These are phyloP conservation scores for Polygonum maritimum DNA, from an alignment of 148 eudicot genomes.

Conservation along the genomic window DNA sequence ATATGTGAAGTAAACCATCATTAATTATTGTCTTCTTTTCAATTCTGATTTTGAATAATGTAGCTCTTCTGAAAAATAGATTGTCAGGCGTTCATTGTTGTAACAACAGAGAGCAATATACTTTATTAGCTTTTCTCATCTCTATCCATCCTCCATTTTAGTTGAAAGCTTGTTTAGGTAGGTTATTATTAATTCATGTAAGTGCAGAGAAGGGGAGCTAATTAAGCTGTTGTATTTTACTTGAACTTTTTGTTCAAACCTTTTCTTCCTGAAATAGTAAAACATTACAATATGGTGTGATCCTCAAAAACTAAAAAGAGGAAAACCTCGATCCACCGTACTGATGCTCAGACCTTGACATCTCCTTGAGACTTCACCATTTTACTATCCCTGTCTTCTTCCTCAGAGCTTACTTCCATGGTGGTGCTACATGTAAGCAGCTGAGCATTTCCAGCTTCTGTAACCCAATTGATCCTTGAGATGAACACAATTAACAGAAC, in stretches of 20 bases:
- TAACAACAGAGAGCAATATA: not conserved
- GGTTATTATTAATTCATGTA: not conserved
- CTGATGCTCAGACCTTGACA: slow-evolving; percentile 1
- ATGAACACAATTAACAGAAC: slow-evolving; percentile 45
- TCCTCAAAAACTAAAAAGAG: not conserved
- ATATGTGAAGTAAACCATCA: not conserved
- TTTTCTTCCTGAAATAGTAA: not conserved
- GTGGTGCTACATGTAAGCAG: slow-evolving; percentile 18
- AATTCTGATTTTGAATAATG: not conserved
- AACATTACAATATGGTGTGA: not conserved
- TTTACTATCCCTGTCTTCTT: not conserved
- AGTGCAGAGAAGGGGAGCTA: not conserved
- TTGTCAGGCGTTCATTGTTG: not conserved
- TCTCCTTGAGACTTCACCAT: not conserved
- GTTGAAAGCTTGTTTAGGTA: not conserved
- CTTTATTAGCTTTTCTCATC: not conserved
- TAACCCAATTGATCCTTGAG: slow-evolving; percentile 51
- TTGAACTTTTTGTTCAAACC: not conserved
- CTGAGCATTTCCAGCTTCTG: slow-evolving; percentile 63
- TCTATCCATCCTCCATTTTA: not conserved
- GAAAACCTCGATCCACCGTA: not conserved
- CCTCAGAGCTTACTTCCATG: not conserved
- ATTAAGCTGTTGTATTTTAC: not conserved
- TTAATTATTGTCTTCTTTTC: not conserved
- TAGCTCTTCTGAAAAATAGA: not conserved